A percentile compares a stretch with the other conserved stretches of the same genome.
Conservation (phyloP, 345 rosid genomes). For the Linum tenue region DNA sequence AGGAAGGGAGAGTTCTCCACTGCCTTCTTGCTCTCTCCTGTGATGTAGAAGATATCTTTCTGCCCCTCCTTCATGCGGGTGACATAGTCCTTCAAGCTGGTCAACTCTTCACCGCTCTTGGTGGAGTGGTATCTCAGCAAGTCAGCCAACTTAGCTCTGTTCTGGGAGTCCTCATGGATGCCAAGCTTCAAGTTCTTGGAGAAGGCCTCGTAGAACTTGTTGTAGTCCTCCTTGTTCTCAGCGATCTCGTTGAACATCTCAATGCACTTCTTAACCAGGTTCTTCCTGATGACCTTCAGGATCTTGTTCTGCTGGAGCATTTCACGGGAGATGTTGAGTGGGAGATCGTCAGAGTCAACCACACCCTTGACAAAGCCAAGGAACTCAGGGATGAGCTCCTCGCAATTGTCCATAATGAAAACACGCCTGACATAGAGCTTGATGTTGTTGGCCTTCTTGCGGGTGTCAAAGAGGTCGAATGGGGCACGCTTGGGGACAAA, state of each 20-base stretch:
- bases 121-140: constrained; percentile 81
- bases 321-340: constrained; percentile 84
- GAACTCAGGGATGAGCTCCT: constrained; percentile 75
- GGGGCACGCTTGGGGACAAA: constrained; percentile 91
- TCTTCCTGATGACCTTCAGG: constrained; percentile 81
- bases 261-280: constrained; percentile 80
- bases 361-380: constrained; percentile 84
- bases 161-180: constrained; percentile 77
- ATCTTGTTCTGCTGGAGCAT: constrained; percentile 86
- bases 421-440: constrained; percentile 91
- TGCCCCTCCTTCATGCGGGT: constrained; percentile 96
- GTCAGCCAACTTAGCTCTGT: constrained; percentile 72
- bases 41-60: constrained; percentile 67
- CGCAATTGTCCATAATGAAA: constrained; percentile 93
- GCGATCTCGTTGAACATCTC: constrained; percentile 89
- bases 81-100: constrained; percentile 83
- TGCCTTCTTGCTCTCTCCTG: constrained; percentile 90
- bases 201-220: constrained; percentile 84
- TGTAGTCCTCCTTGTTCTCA: constrained; percentile 91
- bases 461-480: constrained; percentile 81
- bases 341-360: constrained; percentile 86
- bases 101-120: constrained; percentile 89
- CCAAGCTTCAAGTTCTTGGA: constrained; percentile 85
- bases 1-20: constrained; percentile 95
- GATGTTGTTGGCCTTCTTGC: constrained; percentile 87